Conservation (phyloP, 306 rosid species). For the Hippophae rhamnoides region DNA sequence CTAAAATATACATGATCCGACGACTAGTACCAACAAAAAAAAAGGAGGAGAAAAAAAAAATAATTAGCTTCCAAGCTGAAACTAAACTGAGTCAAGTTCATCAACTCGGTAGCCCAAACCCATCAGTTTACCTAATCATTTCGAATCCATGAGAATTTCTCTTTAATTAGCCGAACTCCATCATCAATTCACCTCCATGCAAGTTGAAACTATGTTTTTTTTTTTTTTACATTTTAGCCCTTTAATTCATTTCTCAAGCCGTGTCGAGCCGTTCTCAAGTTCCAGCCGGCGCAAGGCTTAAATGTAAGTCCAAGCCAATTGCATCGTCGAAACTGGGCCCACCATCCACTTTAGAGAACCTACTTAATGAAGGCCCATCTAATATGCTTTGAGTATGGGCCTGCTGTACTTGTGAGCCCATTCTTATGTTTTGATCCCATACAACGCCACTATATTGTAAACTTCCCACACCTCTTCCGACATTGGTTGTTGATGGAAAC, state of each 20-base stretch:
- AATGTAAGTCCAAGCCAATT: constrained; percentile 82
- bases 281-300: constrained; percentile 74
- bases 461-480: constrained; percentile 38
- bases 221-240: neutral
- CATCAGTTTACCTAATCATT: too few species aligned
- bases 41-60: too few species aligned
- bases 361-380: constrained; percentile 72
- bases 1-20: too few species aligned
- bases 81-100: too few species aligned
- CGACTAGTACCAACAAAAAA: too few species aligned
- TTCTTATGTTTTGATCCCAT: constrained; percentile 40
- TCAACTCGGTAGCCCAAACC: too few species aligned
- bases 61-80: too few species aligned
- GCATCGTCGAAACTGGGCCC: constrained; percentile 75
- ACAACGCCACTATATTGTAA: constrained; percentile 41
- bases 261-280: constrained; percentile 16
- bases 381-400: neutral
- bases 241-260: neutral
- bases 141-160: too few species aligned
- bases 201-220: too few species aligned
- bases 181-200: too few species aligned
- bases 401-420: constrained; percentile 42
- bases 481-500: constrained; percentile 34
- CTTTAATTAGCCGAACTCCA: too few species aligned
- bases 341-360: constrained; percentile 51